These are phyloP conservation scores for Gamsiella multidivaricata DNA, from an alignment of 192 early-diverging fungal species.

Conservation along the genomic window DNA sequence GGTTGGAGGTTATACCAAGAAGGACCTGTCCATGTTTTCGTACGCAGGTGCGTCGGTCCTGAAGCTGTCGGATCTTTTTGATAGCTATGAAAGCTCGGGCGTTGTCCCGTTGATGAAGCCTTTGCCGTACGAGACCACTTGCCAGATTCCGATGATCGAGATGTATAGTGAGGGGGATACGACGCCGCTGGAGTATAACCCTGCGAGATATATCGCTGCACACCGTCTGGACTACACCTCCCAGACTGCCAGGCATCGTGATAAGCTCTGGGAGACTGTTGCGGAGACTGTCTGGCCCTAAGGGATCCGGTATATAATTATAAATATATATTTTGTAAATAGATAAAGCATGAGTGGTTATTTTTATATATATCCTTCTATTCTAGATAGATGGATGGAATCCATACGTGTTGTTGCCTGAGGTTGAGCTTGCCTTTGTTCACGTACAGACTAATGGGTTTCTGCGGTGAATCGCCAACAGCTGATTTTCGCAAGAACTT, in stretches of 20 bases:
- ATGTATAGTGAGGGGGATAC: background rate
- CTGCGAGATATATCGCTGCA: background rate
- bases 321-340: no score
- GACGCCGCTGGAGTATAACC: conserved; percentile 17
- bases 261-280: conserved; percentile 14
- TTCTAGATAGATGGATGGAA: no score
- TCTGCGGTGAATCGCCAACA: no score
- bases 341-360: no score
- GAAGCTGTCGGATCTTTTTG: background rate
- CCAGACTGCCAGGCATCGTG: conserved; percentile 10
- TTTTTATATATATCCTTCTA: no score
- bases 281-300: conserved; percentile 13
- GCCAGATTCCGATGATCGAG: background rate
- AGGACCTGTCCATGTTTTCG: conserved; percentile 15
- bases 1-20: conserved; percentile 3
- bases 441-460: no score
- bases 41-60: conserved; percentile 12
- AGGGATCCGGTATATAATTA: no score
- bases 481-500: no score
- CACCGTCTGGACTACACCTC: conserved; percentile 32
- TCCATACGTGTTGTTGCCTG: no score
- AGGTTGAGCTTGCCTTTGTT: no score
- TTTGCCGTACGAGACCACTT: background rate
- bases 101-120: background rate
- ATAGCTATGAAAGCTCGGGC: no score